phyloP scores from a whole-genome alignment of 208 protist species.

The Acanthamoeba healyi region DNA sequence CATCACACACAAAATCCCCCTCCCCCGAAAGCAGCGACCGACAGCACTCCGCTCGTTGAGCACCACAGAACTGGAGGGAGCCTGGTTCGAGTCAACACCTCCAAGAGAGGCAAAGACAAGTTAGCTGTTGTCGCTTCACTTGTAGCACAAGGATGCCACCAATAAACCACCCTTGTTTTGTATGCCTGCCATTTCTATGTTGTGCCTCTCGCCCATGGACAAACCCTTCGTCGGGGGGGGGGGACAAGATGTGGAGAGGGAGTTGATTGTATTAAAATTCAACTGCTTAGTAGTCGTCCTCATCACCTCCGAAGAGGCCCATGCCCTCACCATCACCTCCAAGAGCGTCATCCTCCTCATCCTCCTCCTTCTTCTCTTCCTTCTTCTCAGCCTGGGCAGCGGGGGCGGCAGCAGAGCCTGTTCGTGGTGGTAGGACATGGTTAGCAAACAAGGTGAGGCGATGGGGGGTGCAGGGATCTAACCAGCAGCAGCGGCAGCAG shows the following conservation, averaged over 20 bases:
- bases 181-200: too few relatives aligned
- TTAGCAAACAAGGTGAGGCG: background rate
- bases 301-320: conserved; percentile 39
- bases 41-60: too few relatives aligned
- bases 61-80: too few relatives aligned
- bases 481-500: background rate
- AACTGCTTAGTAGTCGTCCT: conserved; percentile 20
- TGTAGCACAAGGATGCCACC: too few relatives aligned
- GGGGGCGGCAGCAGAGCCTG: background rate
- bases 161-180: too few relatives aligned
- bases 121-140: too few relatives aligned
- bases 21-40: too few relatives aligned
- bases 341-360: conserved; percentile 42
- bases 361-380: conserved; percentile 28
- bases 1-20: background rate
- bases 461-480: background rate
- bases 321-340: conserved; percentile 32
- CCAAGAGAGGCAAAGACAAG: too few relatives aligned
- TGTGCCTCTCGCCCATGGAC: too few relatives aligned
- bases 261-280: background rate
- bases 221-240: too few relatives aligned
- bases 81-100: too few relatives aligned
- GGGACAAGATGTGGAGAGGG: too few relatives aligned
- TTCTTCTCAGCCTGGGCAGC: conserved; percentile 3
- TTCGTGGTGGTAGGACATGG: background rate